These are phyloP conservation scores for Salix koriyanagi DNA, from an alignment of 345 rosid species.

Conservation along the genomic window DNA sequence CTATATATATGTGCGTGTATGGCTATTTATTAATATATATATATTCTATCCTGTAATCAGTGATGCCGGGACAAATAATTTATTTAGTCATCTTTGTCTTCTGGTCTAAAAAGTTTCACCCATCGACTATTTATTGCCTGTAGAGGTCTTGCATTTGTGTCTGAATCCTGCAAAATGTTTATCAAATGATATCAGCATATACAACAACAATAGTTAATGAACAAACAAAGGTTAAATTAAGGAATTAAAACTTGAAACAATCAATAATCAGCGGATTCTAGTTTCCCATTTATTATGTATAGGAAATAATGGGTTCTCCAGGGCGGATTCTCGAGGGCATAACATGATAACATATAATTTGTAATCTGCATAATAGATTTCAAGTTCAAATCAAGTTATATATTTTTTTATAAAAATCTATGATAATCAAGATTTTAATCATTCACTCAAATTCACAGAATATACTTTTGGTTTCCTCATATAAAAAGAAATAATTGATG, in stretches of 20 bases:
- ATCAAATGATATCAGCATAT: neutral
- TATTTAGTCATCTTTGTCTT: neutral
- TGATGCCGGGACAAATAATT: neutral
- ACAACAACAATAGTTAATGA: neutral
- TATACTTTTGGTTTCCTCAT: too few relatives aligned
- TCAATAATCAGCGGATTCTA: neutral
- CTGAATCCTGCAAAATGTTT: conserved; percentile 39
- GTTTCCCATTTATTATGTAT: neutral
- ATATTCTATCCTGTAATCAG: neutral
- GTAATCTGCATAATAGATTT: too few relatives aligned
- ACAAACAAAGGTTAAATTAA: neutral
- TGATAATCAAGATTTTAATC: too few relatives aligned
- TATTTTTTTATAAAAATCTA: too few relatives aligned
- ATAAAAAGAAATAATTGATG: too few relatives aligned
- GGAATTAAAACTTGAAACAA: too few relatives aligned
- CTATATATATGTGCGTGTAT: neutral
- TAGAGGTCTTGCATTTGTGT: conserved; percentile 64
- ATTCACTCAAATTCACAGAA: too few relatives aligned
- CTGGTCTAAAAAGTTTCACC: conserved; percentile 45
- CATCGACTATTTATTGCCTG: conserved; percentile 43
- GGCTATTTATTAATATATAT: too few relatives aligned
- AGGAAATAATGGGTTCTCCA: too few relatives aligned
- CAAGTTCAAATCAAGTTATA: too few relatives aligned
- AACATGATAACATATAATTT: too few relatives aligned
- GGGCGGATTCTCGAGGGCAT: rapidly evolving